Conservation (phyloP, 352 stramenopile species). For the Globisporangium heterothallicum region DNA sequence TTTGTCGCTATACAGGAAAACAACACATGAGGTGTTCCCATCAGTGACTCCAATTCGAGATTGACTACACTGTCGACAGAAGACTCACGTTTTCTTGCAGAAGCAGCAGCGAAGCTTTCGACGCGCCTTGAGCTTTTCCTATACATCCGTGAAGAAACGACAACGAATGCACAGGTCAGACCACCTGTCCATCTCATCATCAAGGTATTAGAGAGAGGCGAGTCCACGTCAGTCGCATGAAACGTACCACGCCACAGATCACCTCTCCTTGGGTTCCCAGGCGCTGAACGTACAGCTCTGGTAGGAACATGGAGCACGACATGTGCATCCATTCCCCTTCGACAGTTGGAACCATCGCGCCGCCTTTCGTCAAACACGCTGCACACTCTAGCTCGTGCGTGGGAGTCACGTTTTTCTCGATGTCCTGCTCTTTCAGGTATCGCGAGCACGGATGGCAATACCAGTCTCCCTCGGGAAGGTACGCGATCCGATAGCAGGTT, state of each 20-base stretch:
- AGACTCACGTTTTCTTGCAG: slow-evolving; percentile 60
- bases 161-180: too few species aligned
- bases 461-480: slow-evolving; percentile 69
- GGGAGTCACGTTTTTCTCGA: slow-evolving; percentile 37
- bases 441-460: slow-evolving; percentile 63
- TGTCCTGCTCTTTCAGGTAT: slow-evolving; percentile 37
- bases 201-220: background rate
- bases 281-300: slow-evolving; percentile 51
- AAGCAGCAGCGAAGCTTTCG: slow-evolving; percentile 67
- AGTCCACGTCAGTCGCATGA: background rate
- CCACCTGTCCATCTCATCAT: background rate
- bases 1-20: slow-evolving; percentile 41
- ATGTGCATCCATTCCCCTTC: slow-evolving; percentile 68
- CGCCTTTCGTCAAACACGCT: slow-evolving; percentile 45
- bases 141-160: too few species aligned
- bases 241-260: slow-evolving; percentile 42
- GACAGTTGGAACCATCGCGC: slow-evolving; percentile 43
- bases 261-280: slow-evolving; percentile 41
- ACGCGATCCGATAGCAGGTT: slow-evolving; percentile 69
- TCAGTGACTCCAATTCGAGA: too few species aligned
- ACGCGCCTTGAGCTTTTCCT: slow-evolving; percentile 47
- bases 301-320: slow-evolving; percentile 75
- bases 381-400: slow-evolving; percentile 53
- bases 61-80: too few species aligned
- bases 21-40: slow-evolving; percentile 8